These are phyloP conservation scores for Choiromyces venosus DNA, from an alignment of 495 filamentous ascomycete genomes.

Conservation along the genomic window DNA sequence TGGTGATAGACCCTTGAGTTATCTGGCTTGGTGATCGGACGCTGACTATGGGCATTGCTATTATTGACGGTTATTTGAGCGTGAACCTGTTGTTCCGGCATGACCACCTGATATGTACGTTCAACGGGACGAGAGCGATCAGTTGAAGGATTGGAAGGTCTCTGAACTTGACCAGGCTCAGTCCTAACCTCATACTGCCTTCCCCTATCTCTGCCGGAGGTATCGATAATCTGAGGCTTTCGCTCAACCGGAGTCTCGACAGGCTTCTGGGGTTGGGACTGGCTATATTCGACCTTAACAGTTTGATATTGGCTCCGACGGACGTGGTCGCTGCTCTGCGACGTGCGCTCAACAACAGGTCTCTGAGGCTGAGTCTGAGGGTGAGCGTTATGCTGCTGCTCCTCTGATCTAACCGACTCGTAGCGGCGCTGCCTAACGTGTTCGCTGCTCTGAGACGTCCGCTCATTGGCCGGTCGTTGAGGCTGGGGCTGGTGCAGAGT, in stretches of 20 bases:
- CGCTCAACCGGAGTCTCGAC: not conserved
- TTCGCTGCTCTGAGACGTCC: conserved; percentile 26
- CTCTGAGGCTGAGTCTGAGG: conserved; percentile 19
- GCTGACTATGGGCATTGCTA: conserved; percentile 17
- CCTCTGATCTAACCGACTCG: conserved; percentile 28
- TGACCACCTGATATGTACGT: conserved; percentile 22
- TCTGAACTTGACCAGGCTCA: conserved; percentile 32
- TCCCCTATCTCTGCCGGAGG: not conserved
- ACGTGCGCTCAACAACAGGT: conserved; percentile 15
- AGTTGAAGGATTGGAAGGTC: conserved; percentile 29
- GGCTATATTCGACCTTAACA: not conserved
- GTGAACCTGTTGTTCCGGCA: conserved; percentile 17
- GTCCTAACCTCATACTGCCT: conserved; percentile 29
- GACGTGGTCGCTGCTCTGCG: conserved; percentile 25
- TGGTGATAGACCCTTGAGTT: conserved; percentile 27
- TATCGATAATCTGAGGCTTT: not conserved
- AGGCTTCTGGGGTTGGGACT: not conserved
- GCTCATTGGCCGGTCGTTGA: conserved; percentile 28
- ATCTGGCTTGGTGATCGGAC: conserved; percentile 6
- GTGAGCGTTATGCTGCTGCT: conserved; percentile 20
- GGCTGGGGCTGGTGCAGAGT: conserved; percentile 27
- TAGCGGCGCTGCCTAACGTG: conserved; percentile 30
- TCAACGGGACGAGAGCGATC: conserved; percentile 25
- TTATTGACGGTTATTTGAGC: conserved; percentile 21
- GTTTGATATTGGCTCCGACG: conserved; percentile 18